Percentiles rank a stretch among this genome's conserved stretches.
These are phyloP conservation scores for Zygotorulaspora sp. DNA, from an alignment of 805 yeast genomes.

Conservation along the genomic window DNA sequence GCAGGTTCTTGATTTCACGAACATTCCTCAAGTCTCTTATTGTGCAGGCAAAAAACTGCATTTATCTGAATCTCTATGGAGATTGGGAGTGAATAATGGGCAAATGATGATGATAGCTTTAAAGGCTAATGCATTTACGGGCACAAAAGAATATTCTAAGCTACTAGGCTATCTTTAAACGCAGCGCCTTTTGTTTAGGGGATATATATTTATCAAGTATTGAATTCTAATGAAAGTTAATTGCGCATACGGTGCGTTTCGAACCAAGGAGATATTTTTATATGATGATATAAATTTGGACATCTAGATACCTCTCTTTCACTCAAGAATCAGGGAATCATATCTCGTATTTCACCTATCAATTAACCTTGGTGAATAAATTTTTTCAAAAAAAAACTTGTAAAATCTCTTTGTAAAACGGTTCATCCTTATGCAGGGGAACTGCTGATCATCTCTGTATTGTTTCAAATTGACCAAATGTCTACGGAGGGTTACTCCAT, in stretches of 20 bases:
- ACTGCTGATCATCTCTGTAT: conserved; percentile 99
- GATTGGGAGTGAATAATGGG: conserved; percentile 17
- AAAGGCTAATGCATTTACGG: conserved; percentile 20
- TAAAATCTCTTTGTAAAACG: conserved; percentile 99
- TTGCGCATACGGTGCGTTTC: too few species aligned
- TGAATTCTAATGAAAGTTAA: background rate
- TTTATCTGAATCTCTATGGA: conserved; percentile 25
- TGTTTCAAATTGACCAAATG: conserved; percentile 99
- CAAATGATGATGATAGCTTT: conserved; percentile 20
- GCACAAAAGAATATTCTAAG: conserved; percentile 18
- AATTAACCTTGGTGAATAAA: too few species aligned
- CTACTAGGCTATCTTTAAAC: conserved; percentile 15
- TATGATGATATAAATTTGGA: background rate
- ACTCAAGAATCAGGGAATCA: background rate
- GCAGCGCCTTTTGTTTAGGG: too few species aligned
- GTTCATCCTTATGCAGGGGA: conserved; percentile 99
- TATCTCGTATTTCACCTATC: too few species aligned
- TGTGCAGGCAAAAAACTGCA: conserved; percentile 18
- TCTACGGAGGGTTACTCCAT: conserved; percentile 47
- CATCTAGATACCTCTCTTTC: too few species aligned
- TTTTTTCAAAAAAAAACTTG: conserved; percentile 59
- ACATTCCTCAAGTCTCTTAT: conserved; percentile 5
- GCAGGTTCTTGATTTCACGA: conserved; percentile 18
- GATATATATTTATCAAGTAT: too few species aligned
- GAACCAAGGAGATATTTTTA: conserved; percentile 2